phyloP scores from a whole-genome alignment of 805 yeast genomes.

The Ogataea pilisensis region DNA sequence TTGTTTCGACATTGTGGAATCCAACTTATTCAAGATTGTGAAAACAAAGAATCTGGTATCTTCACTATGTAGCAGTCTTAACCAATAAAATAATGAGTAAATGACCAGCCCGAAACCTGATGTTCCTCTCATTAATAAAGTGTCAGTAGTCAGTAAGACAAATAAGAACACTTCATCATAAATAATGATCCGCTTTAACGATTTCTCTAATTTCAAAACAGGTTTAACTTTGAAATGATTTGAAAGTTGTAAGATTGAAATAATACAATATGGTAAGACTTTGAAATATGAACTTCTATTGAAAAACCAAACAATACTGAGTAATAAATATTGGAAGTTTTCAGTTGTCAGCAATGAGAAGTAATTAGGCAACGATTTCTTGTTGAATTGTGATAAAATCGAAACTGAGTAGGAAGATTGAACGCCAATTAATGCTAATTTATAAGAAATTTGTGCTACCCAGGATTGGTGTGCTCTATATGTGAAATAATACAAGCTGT shows the following conservation, averaged over 20 bases:
- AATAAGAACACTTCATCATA: constrained; percentile 57
- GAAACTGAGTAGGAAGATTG: constrained; percentile 49
- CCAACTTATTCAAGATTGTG: constrained; percentile 39
- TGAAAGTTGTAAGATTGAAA: constrained; percentile 56
- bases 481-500: constrained; percentile 33
- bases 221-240: constrained; percentile 36
- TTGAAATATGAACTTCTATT: constrained; percentile 65
- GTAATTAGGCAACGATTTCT: constrained; percentile 53
- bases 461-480: constrained; percentile 35
- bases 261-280: constrained; percentile 53
- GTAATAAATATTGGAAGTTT: constrained; percentile 64
- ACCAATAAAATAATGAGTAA: constrained; percentile 62
- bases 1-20: constrained; percentile 36
- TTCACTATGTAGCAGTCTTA: constrained; percentile 56
- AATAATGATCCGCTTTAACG: constrained; percentile 47
- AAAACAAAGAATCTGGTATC: constrained; percentile 42
- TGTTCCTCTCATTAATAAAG: constrained; percentile 58
- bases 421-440: constrained; percentile 55
- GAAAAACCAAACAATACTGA: constrained; percentile 57
- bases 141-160: constrained; percentile 51
- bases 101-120: constrained; percentile 64
- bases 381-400: constrained; percentile 54
- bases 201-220: constrained; percentile 35
- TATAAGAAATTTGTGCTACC: constrained; percentile 49
- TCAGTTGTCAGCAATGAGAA: constrained; percentile 65